Conservation (phyloP, 768 basidiomycete genomes). For the Mycena olivaceomarginata region DNA sequence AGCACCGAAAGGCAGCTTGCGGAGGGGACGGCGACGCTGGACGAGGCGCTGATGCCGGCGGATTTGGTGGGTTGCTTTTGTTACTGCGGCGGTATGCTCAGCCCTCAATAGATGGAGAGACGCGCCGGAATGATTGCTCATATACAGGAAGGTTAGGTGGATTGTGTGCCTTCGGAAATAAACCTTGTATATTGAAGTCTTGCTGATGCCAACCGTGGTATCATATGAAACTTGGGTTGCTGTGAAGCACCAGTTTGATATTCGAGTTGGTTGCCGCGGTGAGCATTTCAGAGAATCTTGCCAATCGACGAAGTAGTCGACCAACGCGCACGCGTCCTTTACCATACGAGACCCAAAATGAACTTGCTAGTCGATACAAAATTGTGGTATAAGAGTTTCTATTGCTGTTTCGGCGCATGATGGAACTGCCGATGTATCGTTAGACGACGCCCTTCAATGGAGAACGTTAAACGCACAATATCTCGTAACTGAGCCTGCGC, state of each 20-base stretch:
- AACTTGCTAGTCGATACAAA: constrained; percentile 40
- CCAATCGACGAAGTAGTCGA: too few species aligned
- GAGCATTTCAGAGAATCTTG: too few species aligned
- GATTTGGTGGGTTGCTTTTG: constrained; percentile 23
- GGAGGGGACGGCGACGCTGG: constrained; percentile 7
- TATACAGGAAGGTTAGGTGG: constrained; percentile 5
- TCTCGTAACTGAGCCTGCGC: constrained; percentile 91
- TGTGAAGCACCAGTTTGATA: too few species aligned
- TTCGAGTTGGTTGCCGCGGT: not conserved
- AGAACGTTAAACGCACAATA: constrained; percentile 73
- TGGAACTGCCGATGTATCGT: constrained; percentile 68
- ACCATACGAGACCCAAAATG: not conserved
- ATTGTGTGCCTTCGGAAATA: not conserved
- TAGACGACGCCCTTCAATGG: not conserved
- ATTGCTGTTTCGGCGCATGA: constrained; percentile 66
- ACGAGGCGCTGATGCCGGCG: not conserved
- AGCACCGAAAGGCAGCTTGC: constrained; percentile 26
- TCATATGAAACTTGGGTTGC: too few species aligned
- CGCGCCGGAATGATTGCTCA: constrained; percentile 11
- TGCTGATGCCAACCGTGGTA: too few species aligned
- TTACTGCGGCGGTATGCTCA: not conserved
- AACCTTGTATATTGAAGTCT: too few species aligned
- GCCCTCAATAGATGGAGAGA: constrained; percentile 14
- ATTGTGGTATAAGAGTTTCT: constrained; percentile 21
- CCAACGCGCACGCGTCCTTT: too few species aligned